phyloP scores from a whole-genome alignment of 177 flowering plant genomes.

The Vitis hybrid region DNA sequence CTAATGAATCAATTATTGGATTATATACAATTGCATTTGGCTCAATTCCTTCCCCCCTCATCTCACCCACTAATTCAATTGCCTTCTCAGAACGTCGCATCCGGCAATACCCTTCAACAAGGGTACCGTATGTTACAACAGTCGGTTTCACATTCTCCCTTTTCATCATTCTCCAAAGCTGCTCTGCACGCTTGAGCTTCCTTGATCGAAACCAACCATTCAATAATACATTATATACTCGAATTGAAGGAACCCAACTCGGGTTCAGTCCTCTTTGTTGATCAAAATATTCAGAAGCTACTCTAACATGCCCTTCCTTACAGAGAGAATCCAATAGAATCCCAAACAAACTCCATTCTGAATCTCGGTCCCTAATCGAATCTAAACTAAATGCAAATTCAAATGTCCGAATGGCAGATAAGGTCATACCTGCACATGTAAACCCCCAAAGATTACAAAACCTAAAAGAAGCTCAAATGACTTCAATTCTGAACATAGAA shows the following conservation, averaged over 20 bases:
- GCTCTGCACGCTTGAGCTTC: conserved; percentile 64
- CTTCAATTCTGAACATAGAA: not conserved
- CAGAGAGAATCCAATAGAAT: conserved; percentile 72
- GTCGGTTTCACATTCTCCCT: conserved; percentile 49
- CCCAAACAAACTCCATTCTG: conserved; percentile 42
- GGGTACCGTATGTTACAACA: conserved; percentile 83
- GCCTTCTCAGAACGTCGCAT: conserved; percentile 69
- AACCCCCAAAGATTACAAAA: conserved; percentile 1
- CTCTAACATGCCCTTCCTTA: conserved; percentile 69
- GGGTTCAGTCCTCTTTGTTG: conserved; percentile 30
- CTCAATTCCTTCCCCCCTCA: conserved; percentile 61
- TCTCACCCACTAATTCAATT: conserved; percentile 53
- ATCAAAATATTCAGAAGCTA: conserved; percentile 52
- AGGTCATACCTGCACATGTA: conserved; percentile 36
- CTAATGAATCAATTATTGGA: conserved; percentile 74
- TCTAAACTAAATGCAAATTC: conserved; percentile 47
- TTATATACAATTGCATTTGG: conserved; percentile 67
- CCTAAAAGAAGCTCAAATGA: not conserved
- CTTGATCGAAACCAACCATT: conserved; percentile 74
- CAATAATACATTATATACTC: conserved; percentile 65
- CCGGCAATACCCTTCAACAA: conserved; percentile 81
- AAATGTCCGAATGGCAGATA: conserved; percentile 58
- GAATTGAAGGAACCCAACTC: conserved; percentile 44
- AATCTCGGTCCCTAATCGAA: conserved; percentile 11
- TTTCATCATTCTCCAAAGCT: conserved; percentile 50